These are phyloP conservation scores for Protomyces macrosporus DNA, from an alignment of 1,139 yeast genomes.

Conservation along the genomic window DNA sequence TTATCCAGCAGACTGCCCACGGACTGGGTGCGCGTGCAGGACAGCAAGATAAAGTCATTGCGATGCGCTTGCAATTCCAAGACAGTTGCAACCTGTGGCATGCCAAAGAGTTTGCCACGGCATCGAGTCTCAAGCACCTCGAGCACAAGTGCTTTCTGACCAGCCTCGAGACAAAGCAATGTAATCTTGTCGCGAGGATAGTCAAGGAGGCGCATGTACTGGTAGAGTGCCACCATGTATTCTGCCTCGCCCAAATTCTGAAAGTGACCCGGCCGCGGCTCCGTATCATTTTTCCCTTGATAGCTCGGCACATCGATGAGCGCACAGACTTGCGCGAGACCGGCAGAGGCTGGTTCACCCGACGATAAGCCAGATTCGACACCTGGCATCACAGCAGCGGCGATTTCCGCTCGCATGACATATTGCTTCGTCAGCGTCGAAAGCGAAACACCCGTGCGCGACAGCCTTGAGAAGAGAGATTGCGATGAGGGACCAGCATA, in stretches of 20 bases:
- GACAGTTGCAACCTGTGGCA: conserved; percentile 37
- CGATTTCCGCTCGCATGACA: conserved; percentile 31
- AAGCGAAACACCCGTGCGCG: conserved; percentile 35
- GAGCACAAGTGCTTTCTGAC: conserved; percentile 40
- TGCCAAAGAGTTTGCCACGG: conserved; percentile 36
- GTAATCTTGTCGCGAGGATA: conserved; percentile 44
- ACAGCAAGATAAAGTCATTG: conserved; percentile 38
- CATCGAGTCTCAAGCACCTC: conserved; percentile 37
- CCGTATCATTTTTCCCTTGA: conserved; percentile 37
- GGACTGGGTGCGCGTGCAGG: conserved; percentile 35
- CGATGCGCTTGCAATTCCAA: conserved; percentile 37
- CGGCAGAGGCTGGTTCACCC: conserved; percentile 40
- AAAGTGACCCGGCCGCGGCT: conserved; percentile 36
- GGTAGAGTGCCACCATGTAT: conserved; percentile 46
- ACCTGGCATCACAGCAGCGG: background rate
- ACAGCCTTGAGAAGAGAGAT: conserved; percentile 36
- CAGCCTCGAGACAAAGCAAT: conserved; percentile 44
- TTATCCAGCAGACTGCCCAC: conserved; percentile 35
- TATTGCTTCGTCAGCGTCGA: conserved; percentile 35
- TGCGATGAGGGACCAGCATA: conserved; percentile 36
- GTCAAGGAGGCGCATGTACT: conserved; percentile 48
- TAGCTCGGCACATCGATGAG: conserved; percentile 41
- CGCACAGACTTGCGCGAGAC: conserved; percentile 43
- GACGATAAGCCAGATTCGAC: background rate
- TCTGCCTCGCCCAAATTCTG: conserved; percentile 55